phyloP scores from a whole-genome alignment of 495 filamentous ascomycete species.

The Delitschia confertaspora region DNA sequence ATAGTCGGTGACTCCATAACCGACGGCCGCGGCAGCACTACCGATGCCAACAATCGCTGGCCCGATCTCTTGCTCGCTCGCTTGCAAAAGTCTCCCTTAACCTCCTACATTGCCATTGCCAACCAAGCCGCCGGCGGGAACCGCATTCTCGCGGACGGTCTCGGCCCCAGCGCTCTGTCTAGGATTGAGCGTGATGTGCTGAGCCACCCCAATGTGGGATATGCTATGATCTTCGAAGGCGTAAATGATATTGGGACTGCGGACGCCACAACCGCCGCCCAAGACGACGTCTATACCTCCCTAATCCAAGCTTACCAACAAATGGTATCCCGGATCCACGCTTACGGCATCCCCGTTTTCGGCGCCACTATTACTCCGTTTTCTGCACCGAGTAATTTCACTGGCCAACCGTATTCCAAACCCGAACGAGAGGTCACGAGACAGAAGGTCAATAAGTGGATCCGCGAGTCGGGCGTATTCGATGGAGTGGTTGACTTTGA shows the following conservation, averaged over 20 bases:
- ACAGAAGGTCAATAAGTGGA: slow-evolving; percentile 54
- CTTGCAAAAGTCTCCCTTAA: slow-evolving; percentile 43
- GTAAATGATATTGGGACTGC: slow-evolving; percentile 63
- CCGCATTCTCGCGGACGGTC: slow-evolving; percentile 51
- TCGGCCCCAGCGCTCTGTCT: slow-evolving; percentile 52
- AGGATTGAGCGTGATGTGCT: slow-evolving; percentile 60
- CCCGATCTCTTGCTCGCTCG: slow-evolving; percentile 53
- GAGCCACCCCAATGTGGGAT: slow-evolving; percentile 46
- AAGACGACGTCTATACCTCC: slow-evolving; percentile 42
- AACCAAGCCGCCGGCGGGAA: slow-evolving; percentile 74
- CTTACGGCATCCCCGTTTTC: slow-evolving; percentile 48
- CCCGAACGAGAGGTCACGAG: slow-evolving; percentile 49
- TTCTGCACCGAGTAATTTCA: slow-evolving; percentile 36
- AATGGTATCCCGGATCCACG: slow-evolving; percentile 49
- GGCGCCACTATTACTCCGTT: slow-evolving; percentile 65
- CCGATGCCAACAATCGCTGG: slow-evolving; percentile 58
- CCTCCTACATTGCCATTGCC: slow-evolving; percentile 44
- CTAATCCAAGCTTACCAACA: slow-evolving; percentile 51
- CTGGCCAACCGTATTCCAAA: slow-evolving; percentile 44
- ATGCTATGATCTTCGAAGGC: slow-evolving; percentile 62
- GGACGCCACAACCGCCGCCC: slow-evolving; percentile 39
- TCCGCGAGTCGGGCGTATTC: slow-evolving; percentile 48
- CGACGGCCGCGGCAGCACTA: slow-evolving; percentile 56
- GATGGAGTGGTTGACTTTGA: slow-evolving; percentile 60
- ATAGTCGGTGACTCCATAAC: slow-evolving; percentile 70